Evolutionary conservation across 306 rosid genomes (phyloP), one percentile per base, ranked within the genome.

Genomic region (Herpetospermum pedunculosum): DNA sequence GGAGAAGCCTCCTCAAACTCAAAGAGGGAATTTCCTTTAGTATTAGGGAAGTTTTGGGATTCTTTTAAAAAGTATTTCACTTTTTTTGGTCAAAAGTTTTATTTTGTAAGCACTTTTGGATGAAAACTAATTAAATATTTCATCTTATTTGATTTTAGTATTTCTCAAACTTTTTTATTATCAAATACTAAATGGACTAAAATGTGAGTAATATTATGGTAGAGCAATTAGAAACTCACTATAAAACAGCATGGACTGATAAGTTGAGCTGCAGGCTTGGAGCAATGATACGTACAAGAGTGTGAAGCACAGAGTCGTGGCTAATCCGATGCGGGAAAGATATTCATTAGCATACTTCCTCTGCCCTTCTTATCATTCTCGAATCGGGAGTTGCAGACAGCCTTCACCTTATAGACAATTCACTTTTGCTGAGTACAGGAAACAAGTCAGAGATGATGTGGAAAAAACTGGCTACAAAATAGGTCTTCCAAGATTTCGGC

Each of bases 221-320:
- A 25, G n/a, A 57, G 37, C n/a, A 29, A 29, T 15, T 55, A 11
- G 65, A 58, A 29, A 58, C 65, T 58, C 65, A 58, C 19, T 59
- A 6, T 15, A 35, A 15, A 63, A 37, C 8, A n/a, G 18, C 46
- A 63, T 1, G 13, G 37, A 46, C 41, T 78, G 38, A 54, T 60
- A 54, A 86, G 68, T 34, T 49, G 4, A 73, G 74, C 60, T 72
- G 65, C 79, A 92, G 98, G 98, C 96, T 16, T 90, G 98, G 98
- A 92, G 96, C 88, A 92, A 88, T 43, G 88, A 90, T 77, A 82
- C 70, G 54, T 90, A 90, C 84, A 87, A 87, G 81, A 92, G 96
- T 44, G 96, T 88, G 82, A 89, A 90, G 87, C 98, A 92, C 89
- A 90, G 83, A 73, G 96, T 90, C 4, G 82, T 88, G 85, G 79